Evolutionary conservation across 2,329 filamentous ascomycete species (phyloP).

Genomic region (Verticillium klebahnii): DNA sequence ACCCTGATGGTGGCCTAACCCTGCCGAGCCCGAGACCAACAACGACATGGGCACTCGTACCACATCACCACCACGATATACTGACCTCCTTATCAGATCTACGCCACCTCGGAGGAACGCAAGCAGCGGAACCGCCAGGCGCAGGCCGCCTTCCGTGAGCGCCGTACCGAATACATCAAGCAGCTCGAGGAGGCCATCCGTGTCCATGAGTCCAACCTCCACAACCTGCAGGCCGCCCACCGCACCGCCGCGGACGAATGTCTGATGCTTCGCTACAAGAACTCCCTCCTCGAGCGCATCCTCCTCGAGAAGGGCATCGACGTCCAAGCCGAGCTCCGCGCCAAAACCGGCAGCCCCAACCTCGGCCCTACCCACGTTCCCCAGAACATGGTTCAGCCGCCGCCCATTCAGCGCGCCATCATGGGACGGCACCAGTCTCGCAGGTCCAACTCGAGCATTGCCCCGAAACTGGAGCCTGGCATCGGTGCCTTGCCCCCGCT

Average conservation of each 20-base stretch:
- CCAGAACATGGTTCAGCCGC: conserved; percentile 66
- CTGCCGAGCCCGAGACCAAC: neutral
- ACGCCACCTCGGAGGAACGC: conserved; percentile 96
- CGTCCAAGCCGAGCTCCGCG: conserved; percentile 89
- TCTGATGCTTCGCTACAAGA: conserved; percentile 97
- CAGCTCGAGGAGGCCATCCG: conserved; percentile 97
- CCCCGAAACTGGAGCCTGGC: conserved; percentile 65
- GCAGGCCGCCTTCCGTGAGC: conserved; percentile 94
- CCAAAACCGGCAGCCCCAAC: conserved; percentile 85
- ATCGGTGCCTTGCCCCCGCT: conserved; percentile 39
- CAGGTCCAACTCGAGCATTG: conserved; percentile 67
- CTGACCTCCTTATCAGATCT: conserved; percentile 60
- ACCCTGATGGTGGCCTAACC: neutral
- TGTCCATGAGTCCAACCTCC: conserved; percentile 90
- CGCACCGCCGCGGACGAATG: conserved; percentile 94
- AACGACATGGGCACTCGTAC: conserved; percentile 5
- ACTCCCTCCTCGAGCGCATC: conserved; percentile 91
- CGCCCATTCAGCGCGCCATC: conserved; percentile 74
- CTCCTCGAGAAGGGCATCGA: conserved; percentile 97
- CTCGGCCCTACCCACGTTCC: conserved; percentile 65
- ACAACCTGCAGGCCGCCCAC: conserved; percentile 89
- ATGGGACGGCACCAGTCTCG: conserved; percentile 75
- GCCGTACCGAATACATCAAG: conserved; percentile 98
- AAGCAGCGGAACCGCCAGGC: conserved; percentile 97
- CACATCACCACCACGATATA: neutral